Conservation (phyloP, 371 early-diverging fungal species). For the Blastocladiella emersonii region DNA sequence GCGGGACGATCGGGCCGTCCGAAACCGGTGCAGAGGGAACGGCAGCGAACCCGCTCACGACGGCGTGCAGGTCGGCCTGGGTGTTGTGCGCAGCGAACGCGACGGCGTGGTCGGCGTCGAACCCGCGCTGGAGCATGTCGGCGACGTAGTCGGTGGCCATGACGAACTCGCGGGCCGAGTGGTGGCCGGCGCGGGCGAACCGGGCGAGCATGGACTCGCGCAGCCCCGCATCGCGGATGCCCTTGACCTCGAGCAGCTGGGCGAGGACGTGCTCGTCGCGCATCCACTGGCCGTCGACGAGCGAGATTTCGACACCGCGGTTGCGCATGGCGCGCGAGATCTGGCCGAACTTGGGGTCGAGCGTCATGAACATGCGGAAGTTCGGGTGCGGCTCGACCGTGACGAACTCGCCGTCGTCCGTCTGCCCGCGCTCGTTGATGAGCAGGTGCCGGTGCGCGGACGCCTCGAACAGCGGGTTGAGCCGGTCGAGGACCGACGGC, state of each 20-base stretch:
- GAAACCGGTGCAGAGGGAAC: too few relatives aligned
- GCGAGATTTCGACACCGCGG: slow-evolving; percentile 74
- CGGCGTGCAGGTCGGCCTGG: background rate
- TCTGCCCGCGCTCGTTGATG: slow-evolving; percentile 81
- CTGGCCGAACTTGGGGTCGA: slow-evolving; percentile 89
- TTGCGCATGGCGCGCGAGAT: slow-evolving; percentile 95
- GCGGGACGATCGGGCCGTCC: background rate
- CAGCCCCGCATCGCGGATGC: background rate
- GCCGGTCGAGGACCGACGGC: slow-evolving; percentile 86
- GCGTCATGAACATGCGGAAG: slow-evolving; percentile 97
- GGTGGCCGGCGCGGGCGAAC: background rate
- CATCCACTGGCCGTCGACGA: slow-evolving; percentile 5
- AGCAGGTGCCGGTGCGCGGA: slow-evolving; percentile 55
- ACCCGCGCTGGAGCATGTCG: background rate
- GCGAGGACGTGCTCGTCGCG: background rate
- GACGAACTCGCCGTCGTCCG: slow-evolving; percentile 55
- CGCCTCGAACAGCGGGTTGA: slow-evolving; percentile 86
- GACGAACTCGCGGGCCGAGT: background rate
- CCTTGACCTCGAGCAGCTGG: background rate
- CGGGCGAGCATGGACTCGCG: background rate
- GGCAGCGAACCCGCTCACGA: too few relatives aligned
- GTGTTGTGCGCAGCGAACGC: background rate
- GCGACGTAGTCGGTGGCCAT: background rate
- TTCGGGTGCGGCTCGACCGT: slow-evolving; percentile 80
- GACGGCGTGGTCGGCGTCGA: background rate